Percentiles rank a stretch among this genome's conserved stretches.
Evolutionary conservation across 345 rosid genomes (phyloP).

Genomic region (Populus nigra): DNA sequence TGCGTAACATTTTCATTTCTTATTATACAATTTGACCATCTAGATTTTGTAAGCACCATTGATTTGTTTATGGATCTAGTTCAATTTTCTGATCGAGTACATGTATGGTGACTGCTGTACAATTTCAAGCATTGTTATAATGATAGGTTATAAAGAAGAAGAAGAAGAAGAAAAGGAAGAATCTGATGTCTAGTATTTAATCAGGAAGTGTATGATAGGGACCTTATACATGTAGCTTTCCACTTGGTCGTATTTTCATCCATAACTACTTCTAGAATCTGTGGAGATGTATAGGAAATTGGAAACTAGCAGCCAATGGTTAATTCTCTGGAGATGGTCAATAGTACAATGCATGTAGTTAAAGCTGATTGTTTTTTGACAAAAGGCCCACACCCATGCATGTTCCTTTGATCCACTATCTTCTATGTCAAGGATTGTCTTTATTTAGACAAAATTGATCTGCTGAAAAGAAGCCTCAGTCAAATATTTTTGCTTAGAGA

Average conservation of each 20-base stretch:
- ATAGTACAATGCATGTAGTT: not conserved
- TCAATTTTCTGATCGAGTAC: too few relatives aligned
- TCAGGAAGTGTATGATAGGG: too few relatives aligned
- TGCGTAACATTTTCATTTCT: not conserved
- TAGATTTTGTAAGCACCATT: not conserved
- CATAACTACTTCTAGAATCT: not conserved
- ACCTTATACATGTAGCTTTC: not conserved
- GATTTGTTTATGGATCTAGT: not conserved
- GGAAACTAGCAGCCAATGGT: not conserved
- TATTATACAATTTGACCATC: not conserved
- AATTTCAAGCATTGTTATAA: too few relatives aligned
- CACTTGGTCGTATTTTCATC: not conserved
- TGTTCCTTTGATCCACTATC: not conserved
- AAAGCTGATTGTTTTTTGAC: not conserved
- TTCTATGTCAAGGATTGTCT: not conserved
- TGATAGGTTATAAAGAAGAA: too few relatives aligned
- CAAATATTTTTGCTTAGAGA: not conserved
- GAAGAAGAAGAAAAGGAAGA: too few relatives aligned
- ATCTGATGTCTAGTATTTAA: too few relatives aligned
- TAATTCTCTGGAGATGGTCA: not conserved
- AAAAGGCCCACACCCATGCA: not conserved
- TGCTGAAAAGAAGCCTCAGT: too few relatives aligned
- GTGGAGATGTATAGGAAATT: not conserved
- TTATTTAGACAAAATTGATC: not conserved
- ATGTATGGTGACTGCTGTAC: too few relatives aligned